Evolutionary conservation across 768 basidiomycete genomes (phyloP).

Genomic region (Collybia sp.): DNA sequence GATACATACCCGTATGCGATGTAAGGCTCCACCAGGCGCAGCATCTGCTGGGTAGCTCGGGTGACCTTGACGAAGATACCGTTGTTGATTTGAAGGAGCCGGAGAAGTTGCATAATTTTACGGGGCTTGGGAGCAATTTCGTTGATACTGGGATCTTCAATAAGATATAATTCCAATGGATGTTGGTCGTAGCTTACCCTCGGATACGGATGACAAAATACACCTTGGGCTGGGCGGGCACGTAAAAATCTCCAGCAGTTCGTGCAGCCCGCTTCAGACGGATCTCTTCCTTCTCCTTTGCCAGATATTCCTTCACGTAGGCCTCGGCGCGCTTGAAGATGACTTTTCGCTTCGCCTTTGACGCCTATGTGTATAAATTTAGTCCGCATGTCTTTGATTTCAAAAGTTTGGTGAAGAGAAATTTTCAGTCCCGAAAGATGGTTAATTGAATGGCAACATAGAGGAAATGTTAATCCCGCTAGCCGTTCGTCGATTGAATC

Average conservation of each 20-base stretch:
- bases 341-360: constrained; percentile 90
- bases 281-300: constrained; percentile 94
- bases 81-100: constrained; percentile 99
- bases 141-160: constrained; percentile 74
- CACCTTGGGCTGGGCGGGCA: constrained; percentile 93
- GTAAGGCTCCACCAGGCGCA: constrained; percentile 96
- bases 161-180: not conserved
- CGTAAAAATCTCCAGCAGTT: constrained; percentile 93
- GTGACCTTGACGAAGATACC: constrained; percentile 98
- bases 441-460: constrained; percentile 82
- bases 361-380: constrained; percentile 47
- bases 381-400: not conserved
- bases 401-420: constrained; percentile 1
- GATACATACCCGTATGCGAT: constrained; percentile 81
- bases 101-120: constrained; percentile 98
- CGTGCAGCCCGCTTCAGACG: constrained; percentile 92
- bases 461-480: constrained; percentile 52
- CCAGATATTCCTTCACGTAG: constrained; percentile 95
- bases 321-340: constrained; percentile 99
- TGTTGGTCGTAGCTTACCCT: constrained; percentile 55
- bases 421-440: constrained; percentile 89
- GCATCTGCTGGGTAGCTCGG: constrained; percentile 95
- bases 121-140: constrained; percentile 99
- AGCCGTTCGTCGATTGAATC: constrained; percentile 72
- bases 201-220: constrained; percentile 97